phyloP scores from a whole-genome alignment of 768 basidiomycete genomes.

The Suillus weaverae region DNA sequence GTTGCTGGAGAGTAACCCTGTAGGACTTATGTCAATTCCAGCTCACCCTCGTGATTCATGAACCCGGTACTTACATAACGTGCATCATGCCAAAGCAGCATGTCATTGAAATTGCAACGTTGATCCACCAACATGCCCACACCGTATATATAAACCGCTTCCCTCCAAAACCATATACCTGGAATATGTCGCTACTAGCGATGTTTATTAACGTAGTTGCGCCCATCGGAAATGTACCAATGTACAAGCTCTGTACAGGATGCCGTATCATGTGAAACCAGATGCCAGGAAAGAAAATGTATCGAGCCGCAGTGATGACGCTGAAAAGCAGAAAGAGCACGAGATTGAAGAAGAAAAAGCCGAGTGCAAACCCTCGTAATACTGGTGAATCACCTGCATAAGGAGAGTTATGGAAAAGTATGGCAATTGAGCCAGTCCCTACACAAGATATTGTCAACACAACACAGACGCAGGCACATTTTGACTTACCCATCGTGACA shows the following conservation, averaged over 20 bases:
- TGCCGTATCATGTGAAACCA: slow-evolving; percentile 50
- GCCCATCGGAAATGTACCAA: slow-evolving; percentile 58
- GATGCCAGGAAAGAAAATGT: slow-evolving; percentile 51
- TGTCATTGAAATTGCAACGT: slow-evolving; percentile 52
- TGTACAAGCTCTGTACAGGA: slow-evolving; percentile 51
- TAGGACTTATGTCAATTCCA: not conserved
- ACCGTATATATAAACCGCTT: slow-evolving; percentile 50
- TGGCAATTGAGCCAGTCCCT: slow-evolving; percentile 55
- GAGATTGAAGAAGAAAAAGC: slow-evolving; percentile 62
- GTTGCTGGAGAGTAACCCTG: slow-evolving; percentile 61
- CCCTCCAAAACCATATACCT: slow-evolving; percentile 50
- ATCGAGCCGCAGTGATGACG: slow-evolving; percentile 46
- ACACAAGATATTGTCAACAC: slow-evolving; percentile 1
- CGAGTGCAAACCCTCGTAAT: slow-evolving; percentile 44
- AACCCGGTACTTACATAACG: slow-evolving; percentile 52
- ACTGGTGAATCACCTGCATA: slow-evolving; percentile 44
- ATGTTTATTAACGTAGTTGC: slow-evolving; percentile 57
- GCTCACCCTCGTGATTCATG: slow-evolving; percentile 24
- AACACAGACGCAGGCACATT: not conserved
- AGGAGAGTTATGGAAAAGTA: slow-evolving; percentile 57
- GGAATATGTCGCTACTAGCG: slow-evolving; percentile 46
- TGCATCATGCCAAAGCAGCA: slow-evolving; percentile 66
- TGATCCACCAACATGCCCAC: slow-evolving; percentile 73
- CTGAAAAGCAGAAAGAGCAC: slow-evolving; percentile 52
- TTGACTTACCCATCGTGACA: slow-evolving; percentile 49